phyloP scores from a whole-genome alignment of 2,329 filamentous ascomycete species.

The Blastomyces silverae region DNA sequence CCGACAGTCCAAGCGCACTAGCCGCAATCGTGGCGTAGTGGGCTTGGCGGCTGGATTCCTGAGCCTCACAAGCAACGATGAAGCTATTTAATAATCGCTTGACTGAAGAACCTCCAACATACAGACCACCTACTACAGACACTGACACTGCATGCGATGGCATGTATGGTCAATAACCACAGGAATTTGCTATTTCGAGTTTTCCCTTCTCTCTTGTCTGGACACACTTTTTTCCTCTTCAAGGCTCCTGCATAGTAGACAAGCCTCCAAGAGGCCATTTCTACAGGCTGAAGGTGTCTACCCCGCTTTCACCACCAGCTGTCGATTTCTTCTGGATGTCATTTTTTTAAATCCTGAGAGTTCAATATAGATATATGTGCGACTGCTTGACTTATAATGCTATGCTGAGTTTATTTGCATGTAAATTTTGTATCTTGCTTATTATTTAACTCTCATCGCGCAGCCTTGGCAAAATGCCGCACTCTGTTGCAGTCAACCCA shows the following conservation, averaged over 20 bases:
- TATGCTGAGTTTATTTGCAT: not conserved
- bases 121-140: too few species aligned
- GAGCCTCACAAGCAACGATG: not conserved
- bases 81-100: too few species aligned
- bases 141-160: too few species aligned
- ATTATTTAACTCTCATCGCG: too few species aligned
- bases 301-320: not conserved
- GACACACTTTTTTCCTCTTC: not conserved
- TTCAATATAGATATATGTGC: not conserved
- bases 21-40: not conserved
- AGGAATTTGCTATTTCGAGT: not conserved
- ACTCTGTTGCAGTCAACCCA: not conserved
- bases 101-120: too few species aligned
- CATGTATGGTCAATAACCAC: not conserved
- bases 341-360: not conserved
- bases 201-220: not conserved
- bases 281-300: not conserved
- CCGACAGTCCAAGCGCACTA: not conserved
- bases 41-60: not conserved
- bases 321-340: not conserved
- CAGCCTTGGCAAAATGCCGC: too few species aligned
- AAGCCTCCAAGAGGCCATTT: not conserved
- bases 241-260: not conserved
- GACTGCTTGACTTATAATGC: not conserved
- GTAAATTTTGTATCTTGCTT: too few species aligned